These are phyloP conservation scores for Globisporangium cystogenes DNA, from an alignment of 352 stramenopile genomes.

Conservation along the genomic window DNA sequence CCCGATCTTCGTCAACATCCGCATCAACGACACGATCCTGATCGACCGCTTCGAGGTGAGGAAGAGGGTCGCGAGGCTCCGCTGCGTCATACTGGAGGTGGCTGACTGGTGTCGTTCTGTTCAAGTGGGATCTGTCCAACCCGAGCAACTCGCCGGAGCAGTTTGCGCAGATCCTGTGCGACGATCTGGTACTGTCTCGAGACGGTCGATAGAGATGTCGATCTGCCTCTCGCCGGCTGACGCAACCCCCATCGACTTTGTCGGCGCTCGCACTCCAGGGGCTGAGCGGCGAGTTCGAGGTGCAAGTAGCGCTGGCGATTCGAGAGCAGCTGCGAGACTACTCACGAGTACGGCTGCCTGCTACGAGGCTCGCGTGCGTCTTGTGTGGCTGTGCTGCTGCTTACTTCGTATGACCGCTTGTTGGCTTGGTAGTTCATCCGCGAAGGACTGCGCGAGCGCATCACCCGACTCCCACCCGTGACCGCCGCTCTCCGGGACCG, in stretches of 20 bases:
- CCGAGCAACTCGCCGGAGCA: conserved; percentile 56
- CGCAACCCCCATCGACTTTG: background rate
- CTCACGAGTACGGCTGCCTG: conserved; percentile 32
- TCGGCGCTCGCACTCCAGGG: conserved; percentile 21
- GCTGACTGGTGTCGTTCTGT: background rate
- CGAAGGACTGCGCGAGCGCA: conserved; percentile 57
- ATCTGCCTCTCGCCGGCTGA: background rate
- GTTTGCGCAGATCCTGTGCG: conserved; percentile 60
- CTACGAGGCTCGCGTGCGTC: background rate
- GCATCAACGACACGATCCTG: conserved; percentile 75
- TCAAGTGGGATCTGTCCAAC: conserved; percentile 66
- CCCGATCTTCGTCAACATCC: conserved; percentile 78
- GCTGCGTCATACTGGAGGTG: background rate
- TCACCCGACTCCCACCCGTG: conserved; percentile 53
- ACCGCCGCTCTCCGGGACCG: conserved; percentile 53
- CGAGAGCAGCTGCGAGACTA: conserved; percentile 76
- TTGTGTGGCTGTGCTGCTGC: background rate
- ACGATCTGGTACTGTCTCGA: conserved; percentile 46
- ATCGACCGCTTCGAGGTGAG: conserved; percentile 72
- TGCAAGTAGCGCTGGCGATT: conserved; percentile 71
- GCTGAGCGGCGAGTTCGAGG: conserved; percentile 74
- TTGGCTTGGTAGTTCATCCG: conserved; percentile 42
- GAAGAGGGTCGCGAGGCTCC: background rate
- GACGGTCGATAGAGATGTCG: background rate
- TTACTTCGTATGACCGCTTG: background rate